Evolutionary conservation across 108 stramenopile genomes (phyloP), one percentile per base, ranked within the genome.

Genomic region (Cyclotella choctawhatcheeana): DNA sequence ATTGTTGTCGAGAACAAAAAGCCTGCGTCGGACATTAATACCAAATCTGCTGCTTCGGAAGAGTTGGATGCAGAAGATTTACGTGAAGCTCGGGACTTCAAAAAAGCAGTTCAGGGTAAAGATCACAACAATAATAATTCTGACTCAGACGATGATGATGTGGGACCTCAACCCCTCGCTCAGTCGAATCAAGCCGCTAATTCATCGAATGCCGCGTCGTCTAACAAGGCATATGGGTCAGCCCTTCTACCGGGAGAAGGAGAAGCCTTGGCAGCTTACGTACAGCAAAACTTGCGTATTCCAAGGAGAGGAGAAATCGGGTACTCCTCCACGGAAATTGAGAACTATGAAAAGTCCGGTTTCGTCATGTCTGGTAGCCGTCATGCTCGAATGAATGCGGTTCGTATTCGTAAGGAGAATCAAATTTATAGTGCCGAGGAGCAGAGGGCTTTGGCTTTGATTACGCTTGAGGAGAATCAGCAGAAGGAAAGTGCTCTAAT

Each of bases 391-490:
- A 99, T 99, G 99, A 99, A 99, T 76, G 99, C 97, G 13, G 95
- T 99, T 20, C 96, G 99, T 84, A 86, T 99, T 34, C 88, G 99
- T n/a, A 99, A 99, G 89, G 99, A 99, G 82, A 98, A 98, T 76
- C 99, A 99, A 84, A 96, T 99, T 33, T 98, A 97, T 75, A 88
- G 89, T 34, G 98, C 98, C 13, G 98, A 98, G 82, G 99, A 99
- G 79, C 97, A 98, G 59, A 82, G 96, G 5, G 98, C 97, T 1
- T 81, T 99, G 62, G 99, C 99, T 14, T 73, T 98, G 59, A 95
- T 98, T 63, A 97, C 94, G 44, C 84, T 97, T 76, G 98, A 99
- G 81, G 97, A 98, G 82, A 96, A 97, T 71, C 96, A 97, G 76
- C 97, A 97, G 78, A 96, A 97, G 81, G 98, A 99, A 65, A 86